phyloP scores from a whole-genome alignment of 2,329 filamentous ascomycete genomes.

The Stenocarpella maydis region DNA sequence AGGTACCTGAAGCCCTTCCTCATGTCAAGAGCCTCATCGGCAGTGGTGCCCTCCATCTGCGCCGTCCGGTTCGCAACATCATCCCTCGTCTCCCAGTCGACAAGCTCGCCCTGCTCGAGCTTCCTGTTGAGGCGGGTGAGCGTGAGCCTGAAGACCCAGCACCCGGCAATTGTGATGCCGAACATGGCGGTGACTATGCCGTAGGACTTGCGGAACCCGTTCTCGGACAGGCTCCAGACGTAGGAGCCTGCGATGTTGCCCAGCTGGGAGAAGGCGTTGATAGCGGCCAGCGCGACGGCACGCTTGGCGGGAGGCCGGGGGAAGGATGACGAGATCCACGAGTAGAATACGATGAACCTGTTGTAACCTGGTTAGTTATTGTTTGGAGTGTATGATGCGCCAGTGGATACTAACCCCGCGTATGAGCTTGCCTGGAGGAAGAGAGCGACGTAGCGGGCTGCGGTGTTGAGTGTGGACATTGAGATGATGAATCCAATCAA shows the following conservation, averaged over 20 bases:
- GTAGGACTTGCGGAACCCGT: constrained; percentile 71
- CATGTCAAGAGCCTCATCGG: constrained; percentile 55
- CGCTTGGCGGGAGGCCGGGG: constrained; percentile 68
- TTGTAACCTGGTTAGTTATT: constrained; percentile 41
- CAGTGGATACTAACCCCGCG: constrained; percentile 48
- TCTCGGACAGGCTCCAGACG: constrained; percentile 66
- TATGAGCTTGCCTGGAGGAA: constrained; percentile 67
- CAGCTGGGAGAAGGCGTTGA: constrained; percentile 66
- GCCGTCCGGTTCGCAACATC: constrained; percentile 52
- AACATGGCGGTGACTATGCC: constrained; percentile 73
- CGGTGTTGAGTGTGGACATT: constrained; percentile 64
- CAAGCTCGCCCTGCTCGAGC: constrained; percentile 52
- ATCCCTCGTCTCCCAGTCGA: constrained; percentile 46
- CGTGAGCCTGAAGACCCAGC: constrained; percentile 56
- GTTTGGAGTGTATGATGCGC: constrained; percentile 47
- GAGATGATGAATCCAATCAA: constrained; percentile 66
- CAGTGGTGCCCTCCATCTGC: constrained; percentile 48
- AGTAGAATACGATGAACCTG: constrained; percentile 64
- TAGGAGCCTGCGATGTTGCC: constrained; percentile 69
- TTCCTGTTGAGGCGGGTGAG: constrained; percentile 56
- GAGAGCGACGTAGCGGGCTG: constrained; percentile 66
- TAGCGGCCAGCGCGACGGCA: constrained; percentile 66
- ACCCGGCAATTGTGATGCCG: constrained; percentile 63
- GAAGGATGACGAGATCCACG: constrained; percentile 65
- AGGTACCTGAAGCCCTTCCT: constrained; percentile 58